Conservation (phyloP, 139 green algal genomes). For the Chlamydomonas sp. region DNA sequence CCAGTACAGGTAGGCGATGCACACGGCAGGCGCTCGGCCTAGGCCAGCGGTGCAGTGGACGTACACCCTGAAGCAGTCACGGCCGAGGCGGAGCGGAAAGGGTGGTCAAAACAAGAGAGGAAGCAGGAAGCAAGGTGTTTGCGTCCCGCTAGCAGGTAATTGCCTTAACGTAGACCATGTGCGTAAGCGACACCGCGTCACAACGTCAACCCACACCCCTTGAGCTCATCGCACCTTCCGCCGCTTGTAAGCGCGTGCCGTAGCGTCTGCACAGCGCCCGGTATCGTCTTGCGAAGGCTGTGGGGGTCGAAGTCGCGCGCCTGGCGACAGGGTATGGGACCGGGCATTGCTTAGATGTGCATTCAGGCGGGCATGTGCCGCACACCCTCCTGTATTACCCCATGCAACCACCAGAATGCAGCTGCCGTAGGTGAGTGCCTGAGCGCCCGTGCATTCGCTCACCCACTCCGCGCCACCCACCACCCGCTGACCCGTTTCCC, state of each 20-base stretch:
- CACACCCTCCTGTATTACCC: neutral
- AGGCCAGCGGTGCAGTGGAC: constrained; percentile 86
- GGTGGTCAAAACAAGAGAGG: neutral
- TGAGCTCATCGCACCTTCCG: neutral
- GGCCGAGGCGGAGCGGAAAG: neutral
- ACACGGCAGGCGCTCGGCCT: constrained; percentile 74
- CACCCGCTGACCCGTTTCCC: neutral
- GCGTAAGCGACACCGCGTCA: neutral
- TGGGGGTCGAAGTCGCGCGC: constrained; percentile 81
- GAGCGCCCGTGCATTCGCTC: too few relatives aligned
- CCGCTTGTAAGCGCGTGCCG: constrained; percentile 29
- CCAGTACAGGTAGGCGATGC: constrained; percentile 74
- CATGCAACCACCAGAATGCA: neutral
- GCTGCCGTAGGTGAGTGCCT: too few relatives aligned
- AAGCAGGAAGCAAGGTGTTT: neutral
- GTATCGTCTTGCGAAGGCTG: constrained; percentile 74
- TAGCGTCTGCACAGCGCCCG: constrained; percentile 56
- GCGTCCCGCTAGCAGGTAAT: neutral
- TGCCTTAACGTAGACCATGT: neutral
- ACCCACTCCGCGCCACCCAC: neutral
- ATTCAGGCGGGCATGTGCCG: neutral
- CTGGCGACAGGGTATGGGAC: constrained; percentile 10
- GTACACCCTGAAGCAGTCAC: constrained; percentile 64
- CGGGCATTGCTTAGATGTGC: neutral
- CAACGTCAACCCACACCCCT: neutral